Evolutionary conservation across 108 stramenopile species (phyloP).

Genomic region (Epithemia pelagica): DNA sequence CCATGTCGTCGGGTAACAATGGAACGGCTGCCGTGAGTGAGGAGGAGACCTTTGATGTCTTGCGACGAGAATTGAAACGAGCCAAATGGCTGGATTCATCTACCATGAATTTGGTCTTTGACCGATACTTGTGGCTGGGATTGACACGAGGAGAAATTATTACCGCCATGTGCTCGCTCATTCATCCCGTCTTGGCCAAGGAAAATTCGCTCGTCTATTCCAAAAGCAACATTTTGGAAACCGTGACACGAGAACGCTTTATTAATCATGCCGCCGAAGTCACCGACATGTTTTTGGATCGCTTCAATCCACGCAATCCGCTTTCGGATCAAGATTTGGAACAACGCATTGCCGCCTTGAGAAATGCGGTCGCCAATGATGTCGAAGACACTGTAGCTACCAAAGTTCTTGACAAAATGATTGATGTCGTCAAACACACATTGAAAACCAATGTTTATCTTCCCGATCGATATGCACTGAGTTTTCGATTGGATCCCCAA

Average conservation of each 20-base stretch:
- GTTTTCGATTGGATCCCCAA: constrained; percentile 84
- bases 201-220: constrained; percentile 73
- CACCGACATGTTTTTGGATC: constrained; percentile 83
- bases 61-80: constrained; percentile 69
- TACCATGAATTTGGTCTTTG: constrained; percentile 85
- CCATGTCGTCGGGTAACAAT: constrained; percentile 8
- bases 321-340: constrained; percentile 48
- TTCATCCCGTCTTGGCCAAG: constrained; percentile 89
- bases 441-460: constrained; percentile 91
- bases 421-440: constrained; percentile 82
- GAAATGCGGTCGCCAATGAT: constrained; percentile 44
- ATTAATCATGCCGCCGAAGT: constrained; percentile 69
- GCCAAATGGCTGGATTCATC: constrained; percentile 87
- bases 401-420: constrained; percentile 73
- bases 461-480: constrained; percentile 90
- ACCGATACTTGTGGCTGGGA: constrained; percentile 67
- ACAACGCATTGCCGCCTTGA: constrained; percentile 37
- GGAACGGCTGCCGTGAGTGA: constrained; percentile 7
- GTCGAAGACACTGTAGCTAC: constrained; percentile 73
- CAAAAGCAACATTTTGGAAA: constrained; percentile 76
- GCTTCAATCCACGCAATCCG: constrained; percentile 78
- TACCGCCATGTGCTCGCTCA: constrained; percentile 78
- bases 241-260: constrained; percentile 37
- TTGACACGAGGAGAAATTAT: constrained; percentile 83
- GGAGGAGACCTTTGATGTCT: constrained; percentile 32